Percentiles rank a stretch among this genome's conserved stretches.
phyloP scores from a whole-genome alignment of 305 asterid genomes.

The Solanum chacoense region DNA sequence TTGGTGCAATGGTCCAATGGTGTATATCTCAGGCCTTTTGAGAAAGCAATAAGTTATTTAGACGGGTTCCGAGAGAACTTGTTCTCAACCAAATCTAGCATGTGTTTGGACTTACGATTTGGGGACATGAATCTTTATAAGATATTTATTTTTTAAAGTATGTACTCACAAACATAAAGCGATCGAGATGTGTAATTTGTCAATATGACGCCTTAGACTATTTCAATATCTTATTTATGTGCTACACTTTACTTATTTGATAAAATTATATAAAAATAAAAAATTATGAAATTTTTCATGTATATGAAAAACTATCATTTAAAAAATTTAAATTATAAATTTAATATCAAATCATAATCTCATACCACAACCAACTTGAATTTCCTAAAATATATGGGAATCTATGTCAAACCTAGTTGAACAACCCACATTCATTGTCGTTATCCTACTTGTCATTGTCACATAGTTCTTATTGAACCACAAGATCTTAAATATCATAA shows the following conservation, averaged over 20 bases:
- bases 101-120: neutral
- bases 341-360: no score
- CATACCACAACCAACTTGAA: no score
- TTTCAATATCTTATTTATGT: neutral
- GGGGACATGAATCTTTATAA: no score
- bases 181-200: neutral
- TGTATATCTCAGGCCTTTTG: neutral
- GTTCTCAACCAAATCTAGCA: no score
- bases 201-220: neutral
- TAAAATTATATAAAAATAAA: neutral
- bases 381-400: neutral
- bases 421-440: neutral
- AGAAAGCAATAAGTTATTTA: neutral
- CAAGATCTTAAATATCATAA: neutral
- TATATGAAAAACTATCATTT: no score
- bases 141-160: no score
- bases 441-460: neutral
- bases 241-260: neutral
- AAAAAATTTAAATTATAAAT: no score
- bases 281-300: no score
- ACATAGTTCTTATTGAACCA: neutral
- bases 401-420: neutral
- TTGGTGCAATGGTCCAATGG: neutral
- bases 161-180: neutral
- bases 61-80: no score